These are phyloP conservation scores for Pholiota adiposa DNA, from an alignment of 1,284 basidiomycete genomes.

Conservation along the genomic window DNA sequence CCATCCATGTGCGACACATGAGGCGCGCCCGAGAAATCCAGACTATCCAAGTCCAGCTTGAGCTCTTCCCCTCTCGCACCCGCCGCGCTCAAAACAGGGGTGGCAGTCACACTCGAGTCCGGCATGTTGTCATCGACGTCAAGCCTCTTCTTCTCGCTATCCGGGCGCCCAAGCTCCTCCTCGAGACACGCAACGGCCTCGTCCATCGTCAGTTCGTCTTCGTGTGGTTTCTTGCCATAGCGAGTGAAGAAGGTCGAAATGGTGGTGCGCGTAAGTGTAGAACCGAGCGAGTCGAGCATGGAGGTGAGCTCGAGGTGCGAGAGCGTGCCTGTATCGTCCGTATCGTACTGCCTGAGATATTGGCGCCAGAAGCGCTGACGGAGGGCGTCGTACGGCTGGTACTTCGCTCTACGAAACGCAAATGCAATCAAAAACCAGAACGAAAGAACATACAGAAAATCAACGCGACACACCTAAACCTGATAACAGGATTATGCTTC, in stretches of 20 bases:
- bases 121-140: conserved; percentile 43
- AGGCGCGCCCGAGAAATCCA: conserved; percentile 69
- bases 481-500: conserved; percentile 64
- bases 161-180: conserved; percentile 74
- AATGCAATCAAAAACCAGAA: conserved; percentile 8
- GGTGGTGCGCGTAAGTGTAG: conserved; percentile 84
- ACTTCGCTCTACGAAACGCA: conserved; percentile 77
- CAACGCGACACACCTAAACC: conserved; percentile 55
- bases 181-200: conserved; percentile 85
- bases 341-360: conserved; percentile 90
- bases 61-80: conserved; percentile 41
- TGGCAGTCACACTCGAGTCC: conserved; percentile 47
- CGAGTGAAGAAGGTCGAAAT: conserved; percentile 82
- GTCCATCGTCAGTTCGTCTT: conserved; percentile 79
- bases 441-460: conserved; percentile 9
- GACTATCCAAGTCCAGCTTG: conserved; percentile 57
- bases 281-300: conserved; percentile 98
- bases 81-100: conserved; percentile 45
- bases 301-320: conserved; percentile 89
- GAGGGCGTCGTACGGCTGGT: conserved; percentile 91
- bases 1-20: conserved; percentile 22
- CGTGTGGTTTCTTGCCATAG: conserved; percentile 66
- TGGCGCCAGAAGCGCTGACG: conserved; percentile 93
- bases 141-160: conserved; percentile 69
- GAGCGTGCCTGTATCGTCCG: conserved; percentile 80